Conservation (phyloP, 108 stramenopile genomes). For the Parmales sp. region DNA sequence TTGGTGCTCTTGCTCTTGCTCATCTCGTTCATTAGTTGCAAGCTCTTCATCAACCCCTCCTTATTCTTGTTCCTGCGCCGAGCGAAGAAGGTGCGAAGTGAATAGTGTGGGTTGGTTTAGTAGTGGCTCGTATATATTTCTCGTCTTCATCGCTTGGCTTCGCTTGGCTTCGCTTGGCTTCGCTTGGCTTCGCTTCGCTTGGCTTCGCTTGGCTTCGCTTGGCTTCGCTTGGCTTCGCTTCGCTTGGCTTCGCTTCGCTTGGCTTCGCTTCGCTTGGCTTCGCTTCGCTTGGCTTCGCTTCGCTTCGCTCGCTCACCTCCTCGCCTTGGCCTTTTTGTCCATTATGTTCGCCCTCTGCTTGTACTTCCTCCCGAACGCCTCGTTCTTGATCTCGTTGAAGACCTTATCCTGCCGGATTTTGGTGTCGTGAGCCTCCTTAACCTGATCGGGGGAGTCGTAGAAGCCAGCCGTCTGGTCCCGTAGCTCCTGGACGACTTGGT, state of each 20-base stretch:
- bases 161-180: no score
- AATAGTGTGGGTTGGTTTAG: no score
- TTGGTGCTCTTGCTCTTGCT: not conserved
- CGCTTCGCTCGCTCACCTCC: not conserved
- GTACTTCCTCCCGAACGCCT: slow-evolving; percentile 3
- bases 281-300: no score
- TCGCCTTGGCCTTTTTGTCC: not conserved
- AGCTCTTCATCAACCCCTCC: not conserved
- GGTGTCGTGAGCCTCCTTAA: not conserved
- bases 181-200: no score
- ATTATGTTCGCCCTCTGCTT: not conserved
- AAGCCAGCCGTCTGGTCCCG: not conserved
- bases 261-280: no score
- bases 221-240: no score
- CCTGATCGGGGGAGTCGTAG: not conserved
- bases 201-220: no score
- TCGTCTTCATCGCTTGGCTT: no score
- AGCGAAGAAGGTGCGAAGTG: no score
- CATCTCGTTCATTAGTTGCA: not conserved
- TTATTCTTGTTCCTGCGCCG: no score
- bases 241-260: no score
- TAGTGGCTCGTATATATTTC: no score
- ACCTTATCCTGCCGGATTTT: not conserved
- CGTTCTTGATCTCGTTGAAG: not conserved
- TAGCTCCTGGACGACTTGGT: not conserved